Percentiles rank a stretch among this genome's conserved stretches.
Conservation (phyloP, 2,329 filamentous ascomycete genomes). For the Cladosporium sp. region DNA sequence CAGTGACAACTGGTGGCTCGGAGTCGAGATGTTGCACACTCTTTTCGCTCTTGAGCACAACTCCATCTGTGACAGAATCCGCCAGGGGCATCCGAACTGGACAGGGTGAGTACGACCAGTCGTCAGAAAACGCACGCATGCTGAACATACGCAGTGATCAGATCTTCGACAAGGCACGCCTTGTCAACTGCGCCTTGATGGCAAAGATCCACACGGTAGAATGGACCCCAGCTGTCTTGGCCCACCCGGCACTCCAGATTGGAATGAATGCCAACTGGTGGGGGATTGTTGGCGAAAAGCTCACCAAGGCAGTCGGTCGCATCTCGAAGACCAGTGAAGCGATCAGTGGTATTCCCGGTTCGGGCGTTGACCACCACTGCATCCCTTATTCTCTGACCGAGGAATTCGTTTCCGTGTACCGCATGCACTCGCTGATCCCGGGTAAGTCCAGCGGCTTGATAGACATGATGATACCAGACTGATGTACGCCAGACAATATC, state of each 20-base stretch:
- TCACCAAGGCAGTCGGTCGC: conserved; percentile 40
- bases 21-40: conserved; percentile 45
- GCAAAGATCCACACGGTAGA: conserved; percentile 49
- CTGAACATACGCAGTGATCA: conserved; percentile 26
- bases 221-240: conserved; percentile 47
- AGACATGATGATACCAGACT: too few relatives aligned
- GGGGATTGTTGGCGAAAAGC: conserved; percentile 40
- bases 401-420: conserved; percentile 44
- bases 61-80: conserved; percentile 39
- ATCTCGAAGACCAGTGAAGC: conserved; percentile 38
- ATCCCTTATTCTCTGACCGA: conserved; percentile 42
- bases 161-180: conserved; percentile 43
- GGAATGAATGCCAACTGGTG: conserved; percentile 46
- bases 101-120: conserved; percentile 14
- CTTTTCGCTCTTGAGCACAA: conserved; percentile 47
- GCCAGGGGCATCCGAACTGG: conserved; percentile 35
- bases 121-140: neutral
- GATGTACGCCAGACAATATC: conserved; percentile 21
- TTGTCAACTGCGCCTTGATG: conserved; percentile 46
- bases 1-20: conserved; percentile 45
- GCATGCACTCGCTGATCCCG: conserved; percentile 39
- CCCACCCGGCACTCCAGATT: conserved; percentile 42
- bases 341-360: conserved; percentile 40
- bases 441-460: too few relatives aligned
- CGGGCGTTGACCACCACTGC: conserved; percentile 34